A percentile compares a stretch with the other conserved stretches of the same genome.
Conservation (phyloP, 805 yeast species). For the Candida xyloterini region DNA sequence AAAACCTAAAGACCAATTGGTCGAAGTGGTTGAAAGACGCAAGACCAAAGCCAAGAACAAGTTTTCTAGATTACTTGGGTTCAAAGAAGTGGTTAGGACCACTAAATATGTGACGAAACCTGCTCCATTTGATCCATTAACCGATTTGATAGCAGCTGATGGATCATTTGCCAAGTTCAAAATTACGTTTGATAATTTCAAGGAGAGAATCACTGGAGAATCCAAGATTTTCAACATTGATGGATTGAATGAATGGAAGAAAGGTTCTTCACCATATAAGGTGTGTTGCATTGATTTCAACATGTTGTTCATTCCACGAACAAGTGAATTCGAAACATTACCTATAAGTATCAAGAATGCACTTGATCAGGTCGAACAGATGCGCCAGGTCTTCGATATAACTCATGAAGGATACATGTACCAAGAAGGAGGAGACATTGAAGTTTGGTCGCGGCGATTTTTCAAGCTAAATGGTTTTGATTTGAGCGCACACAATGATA, state of each 20-base stretch:
- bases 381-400: constrained; percentile 26
- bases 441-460: constrained; percentile 66
- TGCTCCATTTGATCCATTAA: constrained; percentile 55
- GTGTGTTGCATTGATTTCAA: constrained; percentile 67
- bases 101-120: constrained; percentile 52
- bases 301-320: constrained; percentile 67
- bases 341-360: constrained; percentile 68
- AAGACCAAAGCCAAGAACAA: constrained; percentile 31
- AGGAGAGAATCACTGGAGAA: constrained; percentile 52
- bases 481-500: constrained; percentile 73
- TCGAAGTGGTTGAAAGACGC: constrained; percentile 58
- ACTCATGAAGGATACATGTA: constrained; percentile 65
- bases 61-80: constrained; percentile 32
- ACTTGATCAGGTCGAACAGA: constrained; percentile 39
- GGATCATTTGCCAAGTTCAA: constrained; percentile 87
- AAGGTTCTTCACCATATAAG: constrained; percentile 46
- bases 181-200: constrained; percentile 58
- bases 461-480: constrained; percentile 71
- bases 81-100: constrained; percentile 44
- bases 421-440: constrained; percentile 92
- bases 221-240: constrained; percentile 52
- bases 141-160: constrained; percentile 65
- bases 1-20: constrained; percentile 46
- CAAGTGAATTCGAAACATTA: constrained; percentile 54
- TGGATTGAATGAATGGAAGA: constrained; percentile 82